Base-by-base conservation (phyloP, 2,329 filamentous ascomycete genomes). In the Ceratocystiopsis sp. region DNA sequence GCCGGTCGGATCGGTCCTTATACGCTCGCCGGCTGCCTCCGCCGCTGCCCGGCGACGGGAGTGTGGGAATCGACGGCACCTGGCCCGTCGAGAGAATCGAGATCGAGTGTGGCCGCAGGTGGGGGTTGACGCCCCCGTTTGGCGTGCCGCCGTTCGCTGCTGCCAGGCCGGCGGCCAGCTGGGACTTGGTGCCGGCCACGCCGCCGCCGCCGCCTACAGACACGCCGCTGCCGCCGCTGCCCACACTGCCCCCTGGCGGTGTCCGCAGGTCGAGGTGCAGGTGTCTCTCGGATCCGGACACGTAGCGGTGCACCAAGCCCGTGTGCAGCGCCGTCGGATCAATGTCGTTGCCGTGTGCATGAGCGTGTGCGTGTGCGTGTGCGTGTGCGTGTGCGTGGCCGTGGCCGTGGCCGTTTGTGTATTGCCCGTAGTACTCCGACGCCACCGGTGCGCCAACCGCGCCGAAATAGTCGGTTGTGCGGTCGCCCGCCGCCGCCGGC, bases 21-120 rank as follows among this genome's bases (percentile, higher is more conserved):
- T 73, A 68, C 40, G 65, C 63, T 46, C 76, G 69, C 42, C 73
- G 65, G 25, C 69, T 71, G 3, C 12, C 33, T 8, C 33, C 33
- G 12, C 33, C 33, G 33, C 33, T 15, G 15, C 48, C 45, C 2
- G 50, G 47, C 3, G 50, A 51, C 1, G 47, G 50, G 14, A 51
- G 42, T 8, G 15, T 46, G 0, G 87, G 85, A 38, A 95, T 66
- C 17, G 77, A 68, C 8, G 87, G 82, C 8, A 89, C 65, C 54
- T 91, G 83, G 16, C 84, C 86, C 1, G 84, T 87, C 42, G 71
- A 77, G 25, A 95, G 61, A 16, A 94, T 78, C 4, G 85, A 75
- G 53, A 95, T 93, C 33, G 59, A 50, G 41, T 61, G 59, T 2
- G 55, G 51, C 11, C 15, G 33, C 33, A 34, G 10, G 12, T 4